phyloP scores from a whole-genome alignment of 331 rosid species.

The Arachis monticola region DNA sequence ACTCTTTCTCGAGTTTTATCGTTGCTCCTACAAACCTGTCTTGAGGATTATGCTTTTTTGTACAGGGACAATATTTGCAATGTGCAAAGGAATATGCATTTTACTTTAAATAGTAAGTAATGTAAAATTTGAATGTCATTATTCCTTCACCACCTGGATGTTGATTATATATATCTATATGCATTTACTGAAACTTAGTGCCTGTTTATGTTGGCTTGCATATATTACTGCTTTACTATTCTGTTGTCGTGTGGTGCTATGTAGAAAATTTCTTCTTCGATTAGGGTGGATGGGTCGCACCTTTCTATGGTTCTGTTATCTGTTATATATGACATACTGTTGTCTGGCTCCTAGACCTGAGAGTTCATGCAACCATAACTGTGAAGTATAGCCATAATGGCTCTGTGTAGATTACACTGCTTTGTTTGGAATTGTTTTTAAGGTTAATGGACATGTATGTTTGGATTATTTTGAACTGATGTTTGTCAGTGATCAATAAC shows the following conservation, averaged over 20 bases:
- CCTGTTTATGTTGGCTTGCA: neutral
- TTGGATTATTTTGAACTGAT: neutral
- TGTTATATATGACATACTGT: constrained; percentile 18
- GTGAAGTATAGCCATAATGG: constrained; percentile 6
- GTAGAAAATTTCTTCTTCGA: constrained; percentile 1
- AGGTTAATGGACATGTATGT: neutral
- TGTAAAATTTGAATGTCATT: constrained; percentile 8
- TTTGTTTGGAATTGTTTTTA: neutral
- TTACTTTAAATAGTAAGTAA: constrained; percentile 79
- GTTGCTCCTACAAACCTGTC: constrained; percentile 24
- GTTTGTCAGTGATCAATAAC: neutral
- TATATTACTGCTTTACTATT: constrained; percentile 17
- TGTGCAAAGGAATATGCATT: constrained; percentile 82
- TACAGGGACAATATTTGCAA: constrained; percentile 88
- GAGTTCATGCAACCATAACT: constrained; percentile 21
- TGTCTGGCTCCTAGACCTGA: neutral
- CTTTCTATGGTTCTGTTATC: neutral
- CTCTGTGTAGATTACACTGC: neutral
- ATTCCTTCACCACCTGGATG: neutral
- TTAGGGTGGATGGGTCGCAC: neutral
- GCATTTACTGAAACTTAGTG: constrained; percentile 2
- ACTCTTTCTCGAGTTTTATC: constrained; percentile 10
- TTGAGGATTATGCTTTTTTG: constrained; percentile 41
- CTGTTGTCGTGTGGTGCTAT: neutral
- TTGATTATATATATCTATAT: neutral